phyloP scores from a whole-genome alignment of 768 basidiomycete species.

The Leucosporidium scottii region DNA sequence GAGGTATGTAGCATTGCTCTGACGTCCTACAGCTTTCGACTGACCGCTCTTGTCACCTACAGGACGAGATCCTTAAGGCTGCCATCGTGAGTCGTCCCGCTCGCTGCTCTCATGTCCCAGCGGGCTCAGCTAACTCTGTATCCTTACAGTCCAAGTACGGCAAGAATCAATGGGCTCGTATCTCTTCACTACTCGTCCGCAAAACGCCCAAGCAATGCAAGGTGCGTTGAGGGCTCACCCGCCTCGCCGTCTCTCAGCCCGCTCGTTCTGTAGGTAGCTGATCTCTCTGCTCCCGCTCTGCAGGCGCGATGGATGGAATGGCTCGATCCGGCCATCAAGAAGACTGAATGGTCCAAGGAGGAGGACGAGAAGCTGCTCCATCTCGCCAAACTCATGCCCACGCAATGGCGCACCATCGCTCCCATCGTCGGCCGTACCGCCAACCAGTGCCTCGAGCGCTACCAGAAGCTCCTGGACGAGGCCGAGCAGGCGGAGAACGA shows the following conservation, averaged over 20 bases:
- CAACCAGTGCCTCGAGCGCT: constrained; percentile 93
- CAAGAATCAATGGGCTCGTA: constrained; percentile 98
- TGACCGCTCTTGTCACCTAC: constrained; percentile 58
- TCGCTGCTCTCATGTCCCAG: background rate
- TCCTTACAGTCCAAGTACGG: constrained; percentile 65
- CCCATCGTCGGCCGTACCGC: constrained; percentile 97
- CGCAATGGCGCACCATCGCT: constrained; percentile 98
- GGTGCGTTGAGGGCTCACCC: constrained; percentile 30
- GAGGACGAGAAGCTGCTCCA: constrained; percentile 98
- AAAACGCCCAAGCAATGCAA: constrained; percentile 99
- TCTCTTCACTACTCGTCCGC: constrained; percentile 90
- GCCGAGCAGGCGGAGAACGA: constrained; percentile 95
- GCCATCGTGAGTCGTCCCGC: constrained; percentile 54
- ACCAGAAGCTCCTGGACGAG: constrained; percentile 95
- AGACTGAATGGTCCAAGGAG: constrained; percentile 99
- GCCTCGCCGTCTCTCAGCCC: background rate
- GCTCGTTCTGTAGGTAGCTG: background rate
- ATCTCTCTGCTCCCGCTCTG: too few relatives aligned
- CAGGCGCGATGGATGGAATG: constrained; percentile 94
- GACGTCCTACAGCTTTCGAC: background rate
- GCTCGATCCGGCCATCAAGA: constrained; percentile 98
- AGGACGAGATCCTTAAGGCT: constrained; percentile 95
- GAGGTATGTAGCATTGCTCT: constrained; percentile 44
- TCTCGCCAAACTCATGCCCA: constrained; percentile 97
- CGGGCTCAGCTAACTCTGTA: background rate